A percentile compares a stretch with the other conserved stretches of the same genome.
phyloP scores from a whole-genome alignment of 108 stramenopile genomes.

The Discostella stelligeroides region DNA sequence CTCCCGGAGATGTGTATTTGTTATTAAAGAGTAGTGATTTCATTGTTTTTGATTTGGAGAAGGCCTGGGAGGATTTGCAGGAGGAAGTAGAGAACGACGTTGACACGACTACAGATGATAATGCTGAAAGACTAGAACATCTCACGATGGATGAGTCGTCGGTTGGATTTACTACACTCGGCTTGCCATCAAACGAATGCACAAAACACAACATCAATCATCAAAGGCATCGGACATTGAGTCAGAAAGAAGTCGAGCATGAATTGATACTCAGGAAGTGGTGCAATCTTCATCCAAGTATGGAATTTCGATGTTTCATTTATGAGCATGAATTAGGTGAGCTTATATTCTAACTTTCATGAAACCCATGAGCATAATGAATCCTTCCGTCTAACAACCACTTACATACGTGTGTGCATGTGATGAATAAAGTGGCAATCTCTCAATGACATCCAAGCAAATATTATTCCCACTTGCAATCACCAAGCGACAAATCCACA shows the following conservation, averaged over 20 bases:
- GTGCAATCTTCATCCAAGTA: constrained; percentile 92
- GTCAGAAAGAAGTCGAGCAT: constrained; percentile 31
- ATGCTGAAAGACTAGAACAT: not conserved
- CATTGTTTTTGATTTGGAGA: constrained; percentile 84
- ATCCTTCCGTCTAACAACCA: not conserved
- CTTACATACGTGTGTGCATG: no score
- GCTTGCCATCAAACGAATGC: no score
- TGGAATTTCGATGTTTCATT: constrained; percentile 96
- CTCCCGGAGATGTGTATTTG: constrained; percentile 90
- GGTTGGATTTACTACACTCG: no score
- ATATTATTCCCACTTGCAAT: constrained; percentile 69
- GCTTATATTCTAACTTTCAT: no score
- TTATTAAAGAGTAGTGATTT: constrained; percentile 94
- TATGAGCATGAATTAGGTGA: constrained; percentile 54
- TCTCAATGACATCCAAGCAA: constrained; percentile 78
- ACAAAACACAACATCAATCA: no score
- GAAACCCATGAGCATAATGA: not conserved
- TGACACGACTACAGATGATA: constrained; percentile 5
- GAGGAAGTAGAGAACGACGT: constrained; percentile 21
- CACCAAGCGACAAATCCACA: constrained; percentile 15
- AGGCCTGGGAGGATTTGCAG: constrained; percentile 60
- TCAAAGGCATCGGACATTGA: no score
- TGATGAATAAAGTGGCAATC: constrained; percentile 53
- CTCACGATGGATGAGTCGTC: no score
- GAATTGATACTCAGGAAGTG: constrained; percentile 89